Base-by-base conservation (phyloP, 257 asterid species). In the Penstemon newberryi region DNA sequence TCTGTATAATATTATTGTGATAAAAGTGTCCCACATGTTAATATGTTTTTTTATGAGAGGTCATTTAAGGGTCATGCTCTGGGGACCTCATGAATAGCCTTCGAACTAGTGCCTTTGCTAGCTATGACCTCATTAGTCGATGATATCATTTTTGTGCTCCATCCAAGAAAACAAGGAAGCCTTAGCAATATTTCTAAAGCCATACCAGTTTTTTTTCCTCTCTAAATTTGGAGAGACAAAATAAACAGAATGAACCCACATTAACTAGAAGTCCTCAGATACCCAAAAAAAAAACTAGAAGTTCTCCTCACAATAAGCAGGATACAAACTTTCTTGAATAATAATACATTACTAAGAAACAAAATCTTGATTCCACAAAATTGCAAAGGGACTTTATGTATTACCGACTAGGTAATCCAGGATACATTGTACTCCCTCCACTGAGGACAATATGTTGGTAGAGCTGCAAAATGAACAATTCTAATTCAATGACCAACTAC, bases 401-500 rank as follows among this genome's bases (percentile, higher is more conserved):
- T 78, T 93, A 93, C 99, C 99, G 95, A 77, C 99, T 94, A 68
- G 97, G 99, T 67, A 94, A 74, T 77, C 99, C 97, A 62, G 99
- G 97, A 80, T 90, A 94, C 97, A 94, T 94, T 12, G 99, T 91
- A 76, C 99, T 94, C 78, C 97, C 97, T 4, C 99, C 99, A 59
- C 99, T 94, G 77, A 94, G 73, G 70, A 91, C 97, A 54, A 94
- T 94, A 76, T 90, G 97, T 70, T 94, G 99, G 80, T 94, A 94
- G 40, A 91, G 97, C 99, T 93, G 92, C 84, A 77, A 77, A 72
- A 67, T 56, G 73, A 37, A 52, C 45, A 41, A 56, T 72, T 52
- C 50, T 60, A 46, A 56, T 36, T 36, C 55, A 69, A 57, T 37
- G 76, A 74, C 18, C 70, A 76, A 38, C 71, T 37, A 70, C 65